phyloP scores from a whole-genome alignment of 306 rosid genomes.

The Cucumis sativus region Cucumber_9930_V3 NC_026655.2:455001-455500 shows the following conservation, averaged over 20 bases:
- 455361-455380: not conserved
- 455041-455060: slow-evolving; percentile 93
- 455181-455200: slow-evolving; percentile 45
- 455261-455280: slow-evolving; percentile 97
- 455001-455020: slow-evolving; percentile 87
- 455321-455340: not conserved
- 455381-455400: not conserved
- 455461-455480: slow-evolving; percentile 95
- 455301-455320: slow-evolving; percentile 91
- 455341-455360: not conserved
- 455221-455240: slow-evolving; percentile 10
- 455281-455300: slow-evolving; percentile 91
- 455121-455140: slow-evolving; percentile 98
- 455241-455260: slow-evolving; percentile 16
- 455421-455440: slow-evolving; percentile 89
- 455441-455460: slow-evolving; percentile 92
- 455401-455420: not conserved
- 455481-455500: slow-evolving; percentile 88
- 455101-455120: slow-evolving; percentile 99
- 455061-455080: slow-evolving; percentile 92
- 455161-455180: slow-evolving; percentile 99
- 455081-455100: slow-evolving; percentile 85
- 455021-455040: slow-evolving; percentile 91
- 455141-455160: slow-evolving; percentile 92
- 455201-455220: slow-evolving; percentile 15